Conservation (phyloP, 108 stramenopile species). For the Schizochytrium sp. region DNA sequence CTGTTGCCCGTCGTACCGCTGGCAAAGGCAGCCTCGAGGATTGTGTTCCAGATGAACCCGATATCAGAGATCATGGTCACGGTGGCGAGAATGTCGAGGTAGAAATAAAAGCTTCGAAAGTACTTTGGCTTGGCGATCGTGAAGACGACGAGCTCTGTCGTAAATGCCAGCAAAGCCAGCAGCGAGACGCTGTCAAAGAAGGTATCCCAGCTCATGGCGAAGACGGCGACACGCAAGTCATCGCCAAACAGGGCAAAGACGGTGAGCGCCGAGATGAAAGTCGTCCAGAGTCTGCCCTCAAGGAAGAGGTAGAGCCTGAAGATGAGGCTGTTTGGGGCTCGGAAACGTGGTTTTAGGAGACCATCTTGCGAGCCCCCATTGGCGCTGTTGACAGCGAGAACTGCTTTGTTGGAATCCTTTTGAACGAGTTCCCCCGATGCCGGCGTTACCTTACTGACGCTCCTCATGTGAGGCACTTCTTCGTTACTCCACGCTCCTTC, state of each 20-base stretch:
- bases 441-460: neutral
- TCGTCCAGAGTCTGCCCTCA: neutral
- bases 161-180: conserved; percentile 48
- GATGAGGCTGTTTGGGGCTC: neutral
- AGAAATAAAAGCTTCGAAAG: conserved; percentile 62
- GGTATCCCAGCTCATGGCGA: conserved; percentile 37
- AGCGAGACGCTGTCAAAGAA: conserved; percentile 40
- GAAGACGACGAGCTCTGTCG: conserved; percentile 40
- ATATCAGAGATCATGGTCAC: conserved; percentile 54
- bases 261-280: conserved; percentile 48
- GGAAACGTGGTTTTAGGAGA: neutral
- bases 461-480: neutral
- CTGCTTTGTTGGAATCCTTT: neutral
- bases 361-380: neutral
- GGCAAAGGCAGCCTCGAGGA: conserved; percentile 31
- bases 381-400: neutral
- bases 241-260: conserved; percentile 54
- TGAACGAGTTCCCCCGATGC: neutral
- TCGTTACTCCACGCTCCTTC: neutral
- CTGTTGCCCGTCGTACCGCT: conserved; percentile 8
- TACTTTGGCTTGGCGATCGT: conserved; percentile 31
- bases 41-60: conserved; percentile 44
- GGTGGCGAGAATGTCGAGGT: conserved; percentile 60
- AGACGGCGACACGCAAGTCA: conserved; percentile 42
- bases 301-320: neutral